Base-by-base conservation (phyloP, 176 grass and related monocot species). In the Coix lacrymajobi region DNA sequence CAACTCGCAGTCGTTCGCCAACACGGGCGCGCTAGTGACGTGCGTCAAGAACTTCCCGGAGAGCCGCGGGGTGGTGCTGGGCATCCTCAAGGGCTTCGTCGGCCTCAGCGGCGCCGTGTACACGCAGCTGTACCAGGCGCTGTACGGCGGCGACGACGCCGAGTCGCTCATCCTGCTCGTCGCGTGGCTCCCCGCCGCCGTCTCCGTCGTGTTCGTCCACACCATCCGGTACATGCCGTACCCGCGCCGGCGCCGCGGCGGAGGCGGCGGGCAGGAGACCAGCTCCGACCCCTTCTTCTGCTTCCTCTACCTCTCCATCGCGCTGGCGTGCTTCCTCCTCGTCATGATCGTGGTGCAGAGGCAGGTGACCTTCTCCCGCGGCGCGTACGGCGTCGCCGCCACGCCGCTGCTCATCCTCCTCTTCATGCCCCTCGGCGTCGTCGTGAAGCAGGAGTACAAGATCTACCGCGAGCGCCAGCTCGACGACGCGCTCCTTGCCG, bases 221-320 rank as follows among this genome's bases (percentile, higher is more conserved):
- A 97, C 94, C 38, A 83, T 97, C 26, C 88, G 91, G 14, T 89
- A 91, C 69, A 61, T 97, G 44, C 88, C 88, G 7, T 75, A 86
- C 67, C 84, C 77, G 16, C 62, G 48, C 14, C 48, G 77, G 0
- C 37, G 71, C 8, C 8, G 43, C 3, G 12, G 46, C 14, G 46
- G 46, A 0, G n/a, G 56, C 6, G 75, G 67, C 4, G 57, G 84
- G 54, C 56, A 74, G 17, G 84, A 86, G 68, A 81, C 78, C 0
- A 85, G 86, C 72, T 6, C 10, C 32, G 85, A 90, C 74, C 92
- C 92, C 0, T 97, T 97, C 94, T 97, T 82, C 83, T 89, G 84
- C 86, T 91, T 97, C 76, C 84, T 97, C 37, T 97, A 97, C 86
- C 88, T 97, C 69, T 93, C 94, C 68, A 87, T 93, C 71, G 86